A percentile compares a stretch with the other conserved stretches of the same genome.
phyloP scores from a whole-genome alignment of 495 filamentous ascomycete genomes.

The Penicillium bovifimosum region DNA sequence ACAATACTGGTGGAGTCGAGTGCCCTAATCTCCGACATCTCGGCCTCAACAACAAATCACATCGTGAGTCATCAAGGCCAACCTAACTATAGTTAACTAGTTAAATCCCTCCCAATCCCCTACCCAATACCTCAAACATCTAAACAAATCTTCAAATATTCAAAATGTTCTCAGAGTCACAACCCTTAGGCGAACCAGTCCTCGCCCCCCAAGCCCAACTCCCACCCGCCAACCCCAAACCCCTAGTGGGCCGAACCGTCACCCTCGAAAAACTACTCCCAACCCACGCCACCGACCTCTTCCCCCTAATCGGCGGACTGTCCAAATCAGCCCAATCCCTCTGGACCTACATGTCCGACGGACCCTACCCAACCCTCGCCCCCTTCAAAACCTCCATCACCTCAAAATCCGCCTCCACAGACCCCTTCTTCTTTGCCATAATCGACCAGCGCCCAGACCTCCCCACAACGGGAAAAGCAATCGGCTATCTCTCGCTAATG shows the following conservation, averaged over 20 bases:
- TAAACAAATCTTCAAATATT: neutral
- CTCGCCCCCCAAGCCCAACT: slow-evolving; percentile 15
- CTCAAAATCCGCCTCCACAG: slow-evolving; percentile 21
- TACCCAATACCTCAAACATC: neutral
- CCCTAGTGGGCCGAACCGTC: slow-evolving; percentile 31
- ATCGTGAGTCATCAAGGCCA: neutral
- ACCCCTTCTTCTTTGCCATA: slow-evolving; percentile 41
- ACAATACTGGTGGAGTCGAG: no score
- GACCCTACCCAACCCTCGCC: slow-evolving; percentile 30
- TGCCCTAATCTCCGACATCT: slow-evolving; percentile 1
- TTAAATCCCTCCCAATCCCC: neutral
- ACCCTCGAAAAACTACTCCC: slow-evolving; percentile 31
- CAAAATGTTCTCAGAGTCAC: slow-evolving; percentile 2
- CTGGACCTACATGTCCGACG: slow-evolving; percentile 45
- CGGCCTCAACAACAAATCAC: neutral
- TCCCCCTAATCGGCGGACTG: slow-evolving; percentile 30
- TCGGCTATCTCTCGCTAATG: slow-evolving; percentile 43
- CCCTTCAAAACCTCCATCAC: slow-evolving; percentile 28
- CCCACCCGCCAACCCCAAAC: slow-evolving; percentile 15
- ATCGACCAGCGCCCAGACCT: slow-evolving; percentile 18
- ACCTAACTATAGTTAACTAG: neutral
- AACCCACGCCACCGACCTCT: slow-evolving; percentile 38
- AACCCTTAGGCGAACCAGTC: slow-evolving; percentile 22
- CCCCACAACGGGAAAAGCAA: slow-evolving; percentile 13
- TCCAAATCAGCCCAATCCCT: slow-evolving; percentile 25